These are phyloP conservation scores for Neurospora intermedia DNA, from an alignment of 495 filamentous ascomycete genomes.

Conservation along the genomic window DNA sequence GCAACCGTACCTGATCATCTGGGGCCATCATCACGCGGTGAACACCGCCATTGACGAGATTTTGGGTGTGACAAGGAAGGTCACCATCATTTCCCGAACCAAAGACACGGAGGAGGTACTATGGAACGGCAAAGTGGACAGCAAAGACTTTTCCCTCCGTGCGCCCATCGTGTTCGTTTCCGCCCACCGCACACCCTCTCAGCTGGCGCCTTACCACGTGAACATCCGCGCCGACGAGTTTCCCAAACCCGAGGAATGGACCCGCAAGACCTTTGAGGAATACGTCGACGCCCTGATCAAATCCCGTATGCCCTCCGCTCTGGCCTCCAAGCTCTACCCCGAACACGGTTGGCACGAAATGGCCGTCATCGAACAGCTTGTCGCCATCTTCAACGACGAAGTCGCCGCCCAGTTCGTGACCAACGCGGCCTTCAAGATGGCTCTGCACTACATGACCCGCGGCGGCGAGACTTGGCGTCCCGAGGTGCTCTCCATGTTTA, in stretches of 20 bases:
- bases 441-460: slow-evolving; percentile 21
- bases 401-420: slow-evolving; percentile 13
- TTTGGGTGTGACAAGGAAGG: slow-evolving; percentile 1
- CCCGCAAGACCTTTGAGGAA: slow-evolving; percentile 20
- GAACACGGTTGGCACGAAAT: slow-evolving; percentile 11
- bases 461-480: slow-evolving; percentile 7
- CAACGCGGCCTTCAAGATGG: slow-evolving; percentile 26
- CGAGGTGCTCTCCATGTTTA: slow-evolving; percentile 13
- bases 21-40: slow-evolving; percentile 1
- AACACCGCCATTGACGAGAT: slow-evolving; percentile 11
- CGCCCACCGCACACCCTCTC: background rate
- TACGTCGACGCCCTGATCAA: slow-evolving; percentile 25
- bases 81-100: background rate
- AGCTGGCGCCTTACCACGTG: slow-evolving; percentile 4
- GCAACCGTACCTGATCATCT: slow-evolving; percentile 6
- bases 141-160: background rate
- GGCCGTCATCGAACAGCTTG: slow-evolving; percentile 19
- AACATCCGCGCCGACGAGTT: slow-evolving; percentile 22
- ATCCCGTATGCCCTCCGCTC: slow-evolving; percentile 12
- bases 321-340: slow-evolving; percentile 19
- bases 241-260: slow-evolving; percentile 23
- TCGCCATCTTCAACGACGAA: slow-evolving; percentile 18
- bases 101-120: background rate
- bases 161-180: background rate
- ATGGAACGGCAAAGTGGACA: background rate